Base-by-base conservation (phyloP, 1,284 basidiomycete species). In the Trichosporon faecale region DNA sequence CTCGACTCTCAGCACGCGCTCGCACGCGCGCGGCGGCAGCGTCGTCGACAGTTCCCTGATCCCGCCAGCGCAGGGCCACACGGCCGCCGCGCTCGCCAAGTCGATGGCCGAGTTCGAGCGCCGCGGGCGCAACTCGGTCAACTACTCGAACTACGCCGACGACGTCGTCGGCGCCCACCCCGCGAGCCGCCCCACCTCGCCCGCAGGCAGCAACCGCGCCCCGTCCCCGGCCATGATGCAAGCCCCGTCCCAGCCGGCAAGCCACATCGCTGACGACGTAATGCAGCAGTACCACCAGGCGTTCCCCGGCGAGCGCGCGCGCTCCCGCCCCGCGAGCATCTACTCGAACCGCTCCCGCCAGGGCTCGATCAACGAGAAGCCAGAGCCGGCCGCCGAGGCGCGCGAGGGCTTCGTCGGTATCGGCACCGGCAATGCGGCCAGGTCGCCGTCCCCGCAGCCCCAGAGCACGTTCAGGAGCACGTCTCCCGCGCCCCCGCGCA, bases 261-360 rank as follows among this genome's bases (percentile, higher is more conserved):
- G 85, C 2, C 86, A 90, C 9, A 85, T 88, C 7, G 86, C 88
- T 5, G 91, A 92, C 75, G 88, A 90, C n/a, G 90, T 95, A 1
- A 81, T 95, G 9, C 86, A 85, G 4, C 87, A 89, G 73, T 97
- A 97, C 77, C 88, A 90, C 18, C 93, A 95, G 77, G 89, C 91
- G 0, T 88, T 98, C 81, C 95, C 94, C 1, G 93, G 93, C 2
- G 95, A 98, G 82, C 86, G 90, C 25, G 85, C 74, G 86, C 87
- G 78, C 83, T 86, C 73, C 65, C 78, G 84, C 74, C 84, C 85
- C 16, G 85, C 83, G 2, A 82, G 80, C 3, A 76, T 81, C 64
- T 75, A 75, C 57, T 79, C 78, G 18, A 66, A 74, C 67, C 72
- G 79, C 68, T 85, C 79, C 66, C 76, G 84, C 72, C 82, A 72